Percentiles rank a stretch among this genome's conserved stretches.
Conservation (phyloP, 371 early-diverging fungal species). For the Cokeromyces recurvatus region DNA sequence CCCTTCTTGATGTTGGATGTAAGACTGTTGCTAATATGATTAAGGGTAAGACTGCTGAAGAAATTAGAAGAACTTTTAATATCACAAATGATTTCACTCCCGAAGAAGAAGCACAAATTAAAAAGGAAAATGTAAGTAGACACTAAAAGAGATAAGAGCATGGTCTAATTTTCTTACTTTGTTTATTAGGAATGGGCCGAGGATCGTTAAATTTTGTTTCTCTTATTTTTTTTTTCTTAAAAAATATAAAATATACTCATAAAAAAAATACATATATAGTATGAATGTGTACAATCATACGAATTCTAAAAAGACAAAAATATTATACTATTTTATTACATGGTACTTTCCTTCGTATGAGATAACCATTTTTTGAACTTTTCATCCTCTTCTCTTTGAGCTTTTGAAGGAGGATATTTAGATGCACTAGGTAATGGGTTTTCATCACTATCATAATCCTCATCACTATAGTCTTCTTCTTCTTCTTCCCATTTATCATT, state of each 20-base stretch:
- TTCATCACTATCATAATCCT: slow-evolving; percentile 35
- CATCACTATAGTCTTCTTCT: slow-evolving; percentile 32
- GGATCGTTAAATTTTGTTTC: slow-evolving; percentile 71
- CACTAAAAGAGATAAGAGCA: slow-evolving; percentile 11
- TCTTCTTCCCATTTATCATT: slow-evolving; percentile 31
- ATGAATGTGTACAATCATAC: too few relatives aligned
- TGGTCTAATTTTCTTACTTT: not conserved
- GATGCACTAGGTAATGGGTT: slow-evolving; percentile 36
- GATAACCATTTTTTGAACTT: slow-evolving; percentile 34
- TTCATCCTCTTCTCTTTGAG: slow-evolving; percentile 29
- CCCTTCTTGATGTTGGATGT: slow-evolving; percentile 91
- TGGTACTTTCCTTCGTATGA: slow-evolving; percentile 18
- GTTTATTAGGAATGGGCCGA: slow-evolving; percentile 67
- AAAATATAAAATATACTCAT: too few relatives aligned
- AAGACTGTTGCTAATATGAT: slow-evolving; percentile 99
- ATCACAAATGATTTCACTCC: slow-evolving; percentile 94
- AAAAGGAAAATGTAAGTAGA: slow-evolving; percentile 76
- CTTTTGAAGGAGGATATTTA: slow-evolving; percentile 38
- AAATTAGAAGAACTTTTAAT: slow-evolving; percentile 92
- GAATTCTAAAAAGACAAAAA: too few relatives aligned
- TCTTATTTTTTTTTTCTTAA: too few relatives aligned
- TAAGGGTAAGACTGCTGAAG: slow-evolving; percentile 91
- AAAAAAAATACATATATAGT: too few relatives aligned
- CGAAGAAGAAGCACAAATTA: slow-evolving; percentile 92
- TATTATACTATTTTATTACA: slow-evolving; percentile 7